Evolutionary conservation across 2,329 filamentous ascomycete genomes (phyloP), one percentile per base, ranked within the genome.

Genomic region (Tothia fuscella): DNA sequence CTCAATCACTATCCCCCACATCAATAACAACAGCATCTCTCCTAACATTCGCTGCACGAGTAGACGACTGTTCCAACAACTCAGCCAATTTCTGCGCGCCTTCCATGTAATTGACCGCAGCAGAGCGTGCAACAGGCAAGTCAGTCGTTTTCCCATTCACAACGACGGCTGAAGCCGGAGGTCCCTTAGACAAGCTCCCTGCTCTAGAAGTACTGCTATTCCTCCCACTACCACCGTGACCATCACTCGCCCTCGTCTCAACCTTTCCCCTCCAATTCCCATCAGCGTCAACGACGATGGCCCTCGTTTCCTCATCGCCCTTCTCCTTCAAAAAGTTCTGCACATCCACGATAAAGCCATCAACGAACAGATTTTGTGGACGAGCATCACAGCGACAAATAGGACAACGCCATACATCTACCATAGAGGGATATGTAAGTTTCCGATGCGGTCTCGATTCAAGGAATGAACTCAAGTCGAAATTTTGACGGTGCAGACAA

Each of bases 391-490:
- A 65, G 20, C 69, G 68, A 58, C 89, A 96, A 22, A 93, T 76
- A 0, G 91, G 91, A 52, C 91, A 98, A 48, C 74, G 80, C 87
- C 88, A 95, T 40, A 75, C 74, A 52, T 91, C 84, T 1, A 74
- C 66, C 42, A 71, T 61, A 2, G 57, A 51, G 42, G 46, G 24
- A n/a, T 19, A 47, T 16, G 42, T 31, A 47, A 58, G 30, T 50
- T 65, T 56, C 38, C 53, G 50, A 49, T 65, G 69, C 22, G 50
- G 51, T 13, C 84, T 76, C 4, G 80, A 84, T 12, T 67, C 59
- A 6, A 98, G 71, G 65, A 85, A 96, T 1, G 75, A 88, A 16
- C 82, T 72, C 6, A 95, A 74, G 56, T 96, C 89, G 55, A 96
- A 95, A 55, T 87, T 94, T 55, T 95, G 85, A 26, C 80, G 65